Evolutionary conservation across 2,329 filamentous ascomycete species (phyloP).

Genomic region (Monosporascus sp.): DNA sequence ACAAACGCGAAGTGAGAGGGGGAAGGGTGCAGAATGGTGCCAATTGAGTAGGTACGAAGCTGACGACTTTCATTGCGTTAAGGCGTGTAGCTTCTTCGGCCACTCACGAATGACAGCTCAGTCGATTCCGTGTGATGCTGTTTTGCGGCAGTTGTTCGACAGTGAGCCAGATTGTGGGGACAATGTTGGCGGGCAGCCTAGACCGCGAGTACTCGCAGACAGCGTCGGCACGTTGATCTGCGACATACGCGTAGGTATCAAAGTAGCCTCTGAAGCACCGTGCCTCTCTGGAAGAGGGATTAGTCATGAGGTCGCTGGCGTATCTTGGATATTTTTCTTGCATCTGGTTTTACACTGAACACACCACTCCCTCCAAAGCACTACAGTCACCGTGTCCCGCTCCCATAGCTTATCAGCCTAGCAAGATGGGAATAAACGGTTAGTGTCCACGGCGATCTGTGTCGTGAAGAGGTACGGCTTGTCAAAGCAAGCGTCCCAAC

Average conservation of each 20-base stretch:
- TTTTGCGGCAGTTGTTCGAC: slow-evolving; percentile 3
- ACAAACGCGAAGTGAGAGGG: too few relatives aligned
- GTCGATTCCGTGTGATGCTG: slow-evolving; percentile 2
- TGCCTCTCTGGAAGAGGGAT: not conserved
- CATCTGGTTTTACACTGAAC: too few relatives aligned
- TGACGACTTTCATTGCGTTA: too few relatives aligned
- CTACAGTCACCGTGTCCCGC: too few relatives aligned
- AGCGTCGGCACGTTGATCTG: not conserved
- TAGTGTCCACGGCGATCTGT: slow-evolving; percentile 14
- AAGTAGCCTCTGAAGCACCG: not conserved
- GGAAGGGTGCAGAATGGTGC: too few relatives aligned
- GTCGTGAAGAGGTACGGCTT: slow-evolving; percentile 14
- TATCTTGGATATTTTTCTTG: too few relatives aligned
- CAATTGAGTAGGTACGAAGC: too few relatives aligned
- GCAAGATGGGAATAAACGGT: not conserved
- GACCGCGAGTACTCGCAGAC: slow-evolving; percentile 1
- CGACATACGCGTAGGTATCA: not conserved
- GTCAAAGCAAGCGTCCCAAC: slow-evolving; percentile 36
- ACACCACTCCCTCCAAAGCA: too few relatives aligned
- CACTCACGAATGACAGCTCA: not conserved
- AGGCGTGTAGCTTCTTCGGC: not conserved
- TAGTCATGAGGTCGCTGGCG: not conserved
- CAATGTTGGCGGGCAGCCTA: not conserved
- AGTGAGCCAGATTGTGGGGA: slow-evolving; percentile 5
- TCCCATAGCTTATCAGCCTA: too few relatives aligned